Percentiles rank a stretch among this genome's conserved stretches.
Evolutionary conservation across 495 filamentous ascomycete species (phyloP).

Genomic region (Rhypophila decipiens): DNA sequence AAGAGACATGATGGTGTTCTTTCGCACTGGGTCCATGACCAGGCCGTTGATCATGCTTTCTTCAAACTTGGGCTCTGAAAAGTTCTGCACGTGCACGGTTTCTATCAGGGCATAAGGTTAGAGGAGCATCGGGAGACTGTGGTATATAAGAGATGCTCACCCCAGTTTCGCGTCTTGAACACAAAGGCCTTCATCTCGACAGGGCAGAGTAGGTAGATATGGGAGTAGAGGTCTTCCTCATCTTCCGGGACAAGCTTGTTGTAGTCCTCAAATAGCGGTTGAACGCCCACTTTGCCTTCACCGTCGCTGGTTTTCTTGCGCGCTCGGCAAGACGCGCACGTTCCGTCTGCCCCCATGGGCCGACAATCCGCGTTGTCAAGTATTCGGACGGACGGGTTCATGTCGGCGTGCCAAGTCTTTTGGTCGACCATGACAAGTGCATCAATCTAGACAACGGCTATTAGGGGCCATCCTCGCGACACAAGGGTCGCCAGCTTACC

Average conservation of each 20-base stretch:
- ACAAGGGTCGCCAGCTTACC: too few relatives aligned
- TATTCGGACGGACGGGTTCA: not conserved
- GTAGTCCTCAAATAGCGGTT: not conserved
- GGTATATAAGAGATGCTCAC: not conserved
- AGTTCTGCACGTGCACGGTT: conserved; percentile 2
- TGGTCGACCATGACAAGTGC: not conserved
- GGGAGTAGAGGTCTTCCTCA: not conserved
- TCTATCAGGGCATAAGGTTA: not conserved
- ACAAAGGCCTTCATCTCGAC: conserved; percentile 5
- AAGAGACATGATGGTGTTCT: conserved; percentile 26
- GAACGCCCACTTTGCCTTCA: not conserved
- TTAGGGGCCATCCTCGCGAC: not conserved
- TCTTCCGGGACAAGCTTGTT: not conserved
- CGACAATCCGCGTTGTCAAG: not conserved
- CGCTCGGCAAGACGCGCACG: not conserved
- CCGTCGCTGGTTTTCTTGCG: not conserved
- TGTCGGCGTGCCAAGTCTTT: not conserved
- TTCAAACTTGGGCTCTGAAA: conserved; percentile 1
- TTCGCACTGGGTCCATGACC: conserved; percentile 23
- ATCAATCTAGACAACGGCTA: not conserved
- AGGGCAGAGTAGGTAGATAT: conserved; percentile 11
- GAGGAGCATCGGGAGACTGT: not conserved
- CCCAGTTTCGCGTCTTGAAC: conserved; percentile 12
- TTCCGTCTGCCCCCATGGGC: not conserved
- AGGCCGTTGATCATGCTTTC: conserved; percentile 21